Conservation (phyloP, 2,329 filamentous ascomycete species). For the Cladosporium sp. region DNA sequence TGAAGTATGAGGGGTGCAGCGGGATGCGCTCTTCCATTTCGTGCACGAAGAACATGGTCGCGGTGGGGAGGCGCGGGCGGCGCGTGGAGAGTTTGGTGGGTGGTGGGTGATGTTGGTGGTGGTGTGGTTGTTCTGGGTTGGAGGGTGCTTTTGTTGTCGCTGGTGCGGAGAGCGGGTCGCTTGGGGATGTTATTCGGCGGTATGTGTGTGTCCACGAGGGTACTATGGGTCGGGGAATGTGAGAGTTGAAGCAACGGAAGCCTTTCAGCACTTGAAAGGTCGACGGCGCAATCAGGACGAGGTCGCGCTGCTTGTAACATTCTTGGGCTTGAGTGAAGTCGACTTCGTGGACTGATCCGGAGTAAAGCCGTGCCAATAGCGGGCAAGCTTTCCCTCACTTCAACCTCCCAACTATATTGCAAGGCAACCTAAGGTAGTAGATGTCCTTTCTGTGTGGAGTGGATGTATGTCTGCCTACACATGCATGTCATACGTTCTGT, state of each 20-base stretch:
- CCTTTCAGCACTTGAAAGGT: conserved; percentile 22
- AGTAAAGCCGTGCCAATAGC: too few species aligned
- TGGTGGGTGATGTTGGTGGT: neutral
- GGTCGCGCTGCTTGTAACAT: conserved; percentile 4
- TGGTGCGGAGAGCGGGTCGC: neutral
- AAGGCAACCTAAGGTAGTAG: too few species aligned
- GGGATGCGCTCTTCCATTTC: conserved; percentile 93
- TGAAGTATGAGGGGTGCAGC: conserved; percentile 95
- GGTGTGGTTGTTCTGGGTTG: neutral
- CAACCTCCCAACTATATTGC: too few species aligned
- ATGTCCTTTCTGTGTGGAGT: too few species aligned
- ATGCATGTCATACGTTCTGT: too few species aligned
- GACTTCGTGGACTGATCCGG: too few species aligned
- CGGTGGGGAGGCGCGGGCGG: neutral
- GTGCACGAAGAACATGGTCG: conserved; percentile 91
- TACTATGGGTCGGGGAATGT: too few species aligned
- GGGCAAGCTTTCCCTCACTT: too few species aligned
- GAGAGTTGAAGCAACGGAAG: conserved; percentile 17
- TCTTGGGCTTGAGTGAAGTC: conserved; percentile 12
- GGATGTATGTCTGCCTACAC: too few species aligned
- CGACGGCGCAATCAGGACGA: conserved; percentile 12
- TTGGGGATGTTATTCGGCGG: too few species aligned
- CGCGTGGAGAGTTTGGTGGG: neutral
- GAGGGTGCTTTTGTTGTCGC: neutral
- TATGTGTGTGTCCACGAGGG: too few species aligned